Percentiles rank a stretch among this genome's conserved stretches.
phyloP scores from a whole-genome alignment of 2,329 filamentous ascomycete genomes.

The Aureobasidium sp. region DNA sequence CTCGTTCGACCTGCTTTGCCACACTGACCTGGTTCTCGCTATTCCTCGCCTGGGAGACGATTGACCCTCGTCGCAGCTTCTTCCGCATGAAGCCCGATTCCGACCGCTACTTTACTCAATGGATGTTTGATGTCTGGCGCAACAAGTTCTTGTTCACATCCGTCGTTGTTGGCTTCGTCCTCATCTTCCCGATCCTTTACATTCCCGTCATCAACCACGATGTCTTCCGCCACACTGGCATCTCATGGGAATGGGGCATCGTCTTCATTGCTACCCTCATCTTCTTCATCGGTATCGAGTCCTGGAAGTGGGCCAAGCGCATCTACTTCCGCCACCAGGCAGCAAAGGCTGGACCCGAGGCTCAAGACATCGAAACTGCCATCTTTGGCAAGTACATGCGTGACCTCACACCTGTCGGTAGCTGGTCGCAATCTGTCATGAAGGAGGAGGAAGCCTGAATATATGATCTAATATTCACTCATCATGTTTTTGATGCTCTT shows the following conservation, averaged over 20 bases:
- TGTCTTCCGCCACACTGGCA: slow-evolving; percentile 60
- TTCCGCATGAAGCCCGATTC: slow-evolving; percentile 64
- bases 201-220: slow-evolving; percentile 60
- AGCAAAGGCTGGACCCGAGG: slow-evolving; percentile 3
- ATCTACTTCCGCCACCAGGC: slow-evolving; percentile 39
- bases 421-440: not conserved
- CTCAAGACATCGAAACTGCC: slow-evolving; percentile 18
- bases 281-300: slow-evolving; percentile 59
- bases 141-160: slow-evolving; percentile 57
- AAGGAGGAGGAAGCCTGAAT: slow-evolving; percentile 1
- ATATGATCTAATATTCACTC: not conserved
- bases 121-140: slow-evolving; percentile 61
- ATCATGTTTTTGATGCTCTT: not conserved
- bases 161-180: slow-evolving; percentile 38
- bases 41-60: slow-evolving; percentile 73
- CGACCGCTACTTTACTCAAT: slow-evolving; percentile 57
- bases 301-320: slow-evolving; percentile 62
- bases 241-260: slow-evolving; percentile 64
- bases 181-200: slow-evolving; percentile 48
- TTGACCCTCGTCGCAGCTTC: slow-evolving; percentile 64
- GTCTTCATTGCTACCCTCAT: slow-evolving; percentile 54
- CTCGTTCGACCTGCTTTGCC: slow-evolving; percentile 66
- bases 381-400: slow-evolving; percentile 18
- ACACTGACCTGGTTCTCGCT: slow-evolving; percentile 70
- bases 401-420: slow-evolving; percentile 7